Base-by-base conservation (phyloP, 768 basidiomycete species). In the Pisolithus sp. region DNA sequence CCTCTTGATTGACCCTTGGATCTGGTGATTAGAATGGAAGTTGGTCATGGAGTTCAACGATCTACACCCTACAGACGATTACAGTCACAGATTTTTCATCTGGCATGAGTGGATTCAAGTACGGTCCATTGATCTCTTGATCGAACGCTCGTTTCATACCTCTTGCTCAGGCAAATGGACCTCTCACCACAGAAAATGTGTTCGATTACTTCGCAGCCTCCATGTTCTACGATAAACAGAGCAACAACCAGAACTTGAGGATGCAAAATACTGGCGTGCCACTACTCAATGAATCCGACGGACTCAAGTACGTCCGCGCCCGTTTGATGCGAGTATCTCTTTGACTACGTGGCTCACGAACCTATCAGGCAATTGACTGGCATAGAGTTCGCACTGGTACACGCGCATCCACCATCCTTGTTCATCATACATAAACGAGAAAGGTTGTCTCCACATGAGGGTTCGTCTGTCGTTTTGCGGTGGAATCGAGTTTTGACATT, bases 221-320 rank as follows among this genome's bases (percentile, higher is more conserved):
- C 26, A 92, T 92, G 82, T 94, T 93, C 73, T 95, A 92, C 66
- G 92, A 94, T 70, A 90, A 90, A 68, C 87, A 89, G 69, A 92
- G 88, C 71, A 93, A 86, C 68, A 95, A 95, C 67, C 89, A 93
- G 60, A 83, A 88, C 28, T 72, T 95, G 41, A 85, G 91, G 59
- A 95, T 95, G 93, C 93, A 95, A 68, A 93, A 90, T 62, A 86
- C 87, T 0, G 89, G 86, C n/a, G 71, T 80, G 26, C 80, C 86
- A 9, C 70, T 91, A 51, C 72, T 76, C 7, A 86, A 93, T 57
- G 93, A 93, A 65, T 83, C 85, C 9, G 89, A 89, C 56, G 89
- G 94, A 63, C 81, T 95, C 55, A 90, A 75, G 92, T 89, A 66
- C 57, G 82, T 68, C 31, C 21, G 57, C 50, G 52, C 36, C n/a